Evolutionary conservation across 1,284 basidiomycete species (phyloP), one percentile per base, ranked within the genome.

Genomic region (Ceratobasidium sp.): DNA sequence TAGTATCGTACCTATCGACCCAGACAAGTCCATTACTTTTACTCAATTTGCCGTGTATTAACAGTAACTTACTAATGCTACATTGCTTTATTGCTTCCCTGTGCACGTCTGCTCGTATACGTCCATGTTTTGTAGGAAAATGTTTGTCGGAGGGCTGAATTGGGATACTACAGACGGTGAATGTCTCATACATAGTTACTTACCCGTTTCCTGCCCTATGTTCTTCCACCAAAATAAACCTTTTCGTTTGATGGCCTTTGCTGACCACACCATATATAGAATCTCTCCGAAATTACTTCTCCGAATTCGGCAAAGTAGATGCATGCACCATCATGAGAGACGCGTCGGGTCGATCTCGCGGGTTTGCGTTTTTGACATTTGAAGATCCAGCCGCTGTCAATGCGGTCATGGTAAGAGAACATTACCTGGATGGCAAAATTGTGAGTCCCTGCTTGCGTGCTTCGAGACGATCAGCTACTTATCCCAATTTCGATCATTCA

Each of bases 251-350:
- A 48, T 62, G 9, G 18, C 16, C 36, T 42, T 56, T 59, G 33
- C 51, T 70, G 40, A 70, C 67, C 44, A 42, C 44, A 33, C 36
- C 44, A 40, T 33, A 44, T 42, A 72, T 82, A 96, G 95, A 96
- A 74, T 85, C 87, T 67, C 87, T 97, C 74, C 86, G 88, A 78
- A 87, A 86, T 73, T 96, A 96, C 83, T 96, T 97, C 81, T 81
- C 86, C 72, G 91, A 95, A 80, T 97, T 93, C 81, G 95, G 95
- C 78, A 89, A 91, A 80, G 92, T 97, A 78, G 92, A 93, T 78
- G 89, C 93, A 64, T 95, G 93, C 80, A 95, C 92, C 28, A 96
- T 97, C 81, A 97, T 97, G 95, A 91, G 95, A 77, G 95, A 97
- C 81, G 88, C 89, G 28, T 89, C 89, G 23, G 94, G 94, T 21